Evolutionary conservation across 2,329 filamentous ascomycete genomes (phyloP).

Genomic region (Celoporthe dispersa): DNA sequence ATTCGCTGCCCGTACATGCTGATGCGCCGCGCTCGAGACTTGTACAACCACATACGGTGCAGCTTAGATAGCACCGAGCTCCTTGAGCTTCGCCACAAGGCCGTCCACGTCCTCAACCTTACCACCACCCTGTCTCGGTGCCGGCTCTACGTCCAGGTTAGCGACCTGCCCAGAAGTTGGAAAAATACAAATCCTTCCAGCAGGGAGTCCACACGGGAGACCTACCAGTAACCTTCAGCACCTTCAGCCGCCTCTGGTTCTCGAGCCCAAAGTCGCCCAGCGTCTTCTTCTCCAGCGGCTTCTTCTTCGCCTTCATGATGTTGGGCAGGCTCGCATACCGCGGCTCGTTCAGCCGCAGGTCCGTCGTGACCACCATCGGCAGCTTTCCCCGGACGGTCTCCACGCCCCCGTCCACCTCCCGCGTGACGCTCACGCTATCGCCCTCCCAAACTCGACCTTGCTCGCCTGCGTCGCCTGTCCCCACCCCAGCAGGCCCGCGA

Average conservation of each 20-base stretch:
- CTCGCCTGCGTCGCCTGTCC: slow-evolving; percentile 92
- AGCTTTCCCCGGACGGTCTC: slow-evolving; percentile 86
- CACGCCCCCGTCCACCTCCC: slow-evolving; percentile 93
- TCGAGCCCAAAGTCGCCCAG: slow-evolving; percentile 82
- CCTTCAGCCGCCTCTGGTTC: slow-evolving; percentile 77
- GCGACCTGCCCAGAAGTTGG: slow-evolving; percentile 10
- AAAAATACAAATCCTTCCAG: not conserved
- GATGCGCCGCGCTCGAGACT: slow-evolving; percentile 3
- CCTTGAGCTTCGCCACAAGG: slow-evolving; percentile 92
- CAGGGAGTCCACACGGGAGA: slow-evolving; percentile 31
- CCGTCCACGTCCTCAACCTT: slow-evolving; percentile 98
- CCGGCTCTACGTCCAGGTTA: slow-evolving; percentile 66
- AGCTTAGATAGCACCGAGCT: slow-evolving; percentile 82
- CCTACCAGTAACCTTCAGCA: slow-evolving; percentile 83
- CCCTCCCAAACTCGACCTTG: slow-evolving; percentile 77
- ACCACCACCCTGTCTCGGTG: slow-evolving; percentile 84
- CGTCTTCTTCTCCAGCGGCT: slow-evolving; percentile 92
- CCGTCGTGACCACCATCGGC: slow-evolving; percentile 93
- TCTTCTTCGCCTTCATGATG: slow-evolving; percentile 99
- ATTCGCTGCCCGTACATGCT: slow-evolving; percentile 6
- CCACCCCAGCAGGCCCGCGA: slow-evolving; percentile 90
- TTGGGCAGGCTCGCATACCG: slow-evolving; percentile 94
- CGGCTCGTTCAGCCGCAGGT: slow-evolving; percentile 92
- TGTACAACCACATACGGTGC: not conserved
- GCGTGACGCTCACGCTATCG: slow-evolving; percentile 75